Base-by-base conservation (phyloP, 73 alveolate genomes). In the Symbiodinium natans region DNA sequence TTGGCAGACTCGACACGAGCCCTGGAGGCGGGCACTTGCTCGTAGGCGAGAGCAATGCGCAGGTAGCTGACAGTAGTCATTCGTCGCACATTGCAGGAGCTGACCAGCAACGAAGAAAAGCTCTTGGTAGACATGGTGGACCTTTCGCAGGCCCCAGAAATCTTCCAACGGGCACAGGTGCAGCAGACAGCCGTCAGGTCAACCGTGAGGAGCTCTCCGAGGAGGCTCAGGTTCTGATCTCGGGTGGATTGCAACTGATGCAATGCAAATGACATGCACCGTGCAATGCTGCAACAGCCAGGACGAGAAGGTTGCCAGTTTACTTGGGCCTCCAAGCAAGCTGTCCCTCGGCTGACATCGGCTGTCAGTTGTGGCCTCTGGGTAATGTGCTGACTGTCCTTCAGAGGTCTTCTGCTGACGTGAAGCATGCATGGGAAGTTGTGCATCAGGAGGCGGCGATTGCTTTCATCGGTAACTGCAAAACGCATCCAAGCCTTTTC, bases 81-180 rank as follows among this genome's bases (percentile, higher is more conserved):
- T 52, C 71, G 36, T 19, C 25, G 17, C 23, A 25, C 11, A 75
- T 5, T 9, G 33, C 73, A 87, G 94, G 95, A 88, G 86, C 95
- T 88, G 25, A 88, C 95, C 42, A 59, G 43, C 46, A 59, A 80
- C 38, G 38, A 88, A 43, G 95, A 63, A 73, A 88, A 88, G 86
- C 73, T 88, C 33, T 83, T 88, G 95, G 86, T 88, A 46, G 95
- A 88, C 86, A 88, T 88, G 86, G 39, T 33, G 83, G 46, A 29
- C 25, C 10, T 73, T 23, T 23, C 84, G 29, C 41, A 31, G 36
- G 84, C 83, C 8, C 83, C 19, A n/a, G n/a, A n/a, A n/a, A n/a
- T n/a, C n/a, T n/a, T n/a, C n/a, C n/a, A n/a, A n/a, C n/a, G n/a
- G n/a, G n/a, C n/a, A n/a, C n/a, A n/a, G n/a, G n/a, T n/a, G n/a